Evolutionary conservation across 495 filamentous ascomycete genomes (phyloP).

Genomic region (Venustampulla echinocandica): DNA sequence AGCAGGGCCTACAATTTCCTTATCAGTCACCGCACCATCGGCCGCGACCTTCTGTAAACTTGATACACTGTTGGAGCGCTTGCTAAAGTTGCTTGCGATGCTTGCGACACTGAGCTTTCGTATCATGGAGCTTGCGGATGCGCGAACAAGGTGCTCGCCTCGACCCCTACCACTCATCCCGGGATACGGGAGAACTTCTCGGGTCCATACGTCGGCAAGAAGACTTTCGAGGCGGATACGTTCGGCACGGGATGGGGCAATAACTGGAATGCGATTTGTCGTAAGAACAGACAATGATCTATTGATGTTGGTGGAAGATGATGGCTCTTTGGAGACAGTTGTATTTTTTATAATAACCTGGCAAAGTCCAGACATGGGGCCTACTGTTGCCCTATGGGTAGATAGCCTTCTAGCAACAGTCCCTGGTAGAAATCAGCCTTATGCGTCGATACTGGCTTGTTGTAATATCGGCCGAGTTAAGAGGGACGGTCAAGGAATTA

Average conservation of each 20-base stretch:
- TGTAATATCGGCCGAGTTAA: no score
- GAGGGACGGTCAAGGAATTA: no score
- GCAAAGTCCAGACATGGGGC: slow-evolving; percentile 49
- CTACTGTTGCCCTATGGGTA: slow-evolving; percentile 63
- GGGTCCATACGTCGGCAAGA: slow-evolving; percentile 75
- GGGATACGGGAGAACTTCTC: slow-evolving; percentile 75
- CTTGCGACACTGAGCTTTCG: slow-evolving; percentile 71
- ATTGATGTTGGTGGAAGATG: slow-evolving; percentile 43
- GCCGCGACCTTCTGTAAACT: slow-evolving; percentile 25
- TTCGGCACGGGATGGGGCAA: slow-evolving; percentile 63
- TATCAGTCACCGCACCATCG: slow-evolving; percentile 7
- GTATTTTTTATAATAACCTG: slow-evolving; percentile 91
- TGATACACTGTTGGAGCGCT: slow-evolving; percentile 46
- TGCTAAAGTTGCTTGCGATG: slow-evolving; percentile 55
- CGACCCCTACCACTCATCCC: slow-evolving; percentile 61
- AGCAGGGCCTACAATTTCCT: not conserved
- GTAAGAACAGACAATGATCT: slow-evolving; percentile 64
- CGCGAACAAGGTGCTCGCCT: slow-evolving; percentile 56
- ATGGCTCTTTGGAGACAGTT: slow-evolving; percentile 51
- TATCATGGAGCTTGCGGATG: slow-evolving; percentile 70
- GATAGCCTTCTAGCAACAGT: slow-evolving; percentile 70
- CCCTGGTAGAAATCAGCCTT: slow-evolving; percentile 30
- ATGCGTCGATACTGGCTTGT: no score
- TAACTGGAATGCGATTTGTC: slow-evolving; percentile 52
- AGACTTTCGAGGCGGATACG: slow-evolving; percentile 67